Conservation (phyloP, 169 alveolate species). For the Cryptosporidium baileyi region DNA sequence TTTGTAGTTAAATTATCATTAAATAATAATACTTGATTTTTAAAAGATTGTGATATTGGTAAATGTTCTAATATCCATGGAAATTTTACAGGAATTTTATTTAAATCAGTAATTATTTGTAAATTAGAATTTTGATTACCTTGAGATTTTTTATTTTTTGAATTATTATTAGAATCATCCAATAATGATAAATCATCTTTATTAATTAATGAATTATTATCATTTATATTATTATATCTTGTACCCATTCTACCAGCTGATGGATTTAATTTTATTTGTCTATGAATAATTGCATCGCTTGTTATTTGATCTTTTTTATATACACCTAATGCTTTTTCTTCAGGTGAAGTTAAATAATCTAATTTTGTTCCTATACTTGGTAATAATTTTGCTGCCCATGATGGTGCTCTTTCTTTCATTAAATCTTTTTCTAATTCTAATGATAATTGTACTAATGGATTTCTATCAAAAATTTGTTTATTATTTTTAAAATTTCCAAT, state of each 20-base stretch:
- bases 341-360: slow-evolving; percentile 9
- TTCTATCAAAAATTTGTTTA: slow-evolving; percentile 57
- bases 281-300: slow-evolving; percentile 19
- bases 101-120: background rate
- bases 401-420: slow-evolving; percentile 19
- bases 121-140: background rate
- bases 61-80: slow-evolving; percentile 48
- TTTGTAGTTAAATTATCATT: background rate
- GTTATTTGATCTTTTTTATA: background rate
- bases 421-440: slow-evolving; percentile 9
- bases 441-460: slow-evolving; percentile 41
- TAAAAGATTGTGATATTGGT: slow-evolving; percentile 20
- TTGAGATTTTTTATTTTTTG: background rate
- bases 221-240: background rate
- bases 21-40: slow-evolving; percentile 1
- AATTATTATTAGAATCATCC: slow-evolving; percentile 11
- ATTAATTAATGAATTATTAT: background rate
- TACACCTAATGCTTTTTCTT: slow-evolving; percentile 51
- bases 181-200: slow-evolving; percentile 3
- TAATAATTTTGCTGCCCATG: slow-evolving; percentile 45
- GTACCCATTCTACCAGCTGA: slow-evolving; percentile 60
- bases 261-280: slow-evolving; percentile 11
- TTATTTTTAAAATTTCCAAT: slow-evolving; percentile 13
- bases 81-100: slow-evolving; percentile 27
- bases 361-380: slow-evolving; percentile 64